Conservation (phyloP, 1,139 yeast genomes). For the Blastobotrys proliferans region DNA sequence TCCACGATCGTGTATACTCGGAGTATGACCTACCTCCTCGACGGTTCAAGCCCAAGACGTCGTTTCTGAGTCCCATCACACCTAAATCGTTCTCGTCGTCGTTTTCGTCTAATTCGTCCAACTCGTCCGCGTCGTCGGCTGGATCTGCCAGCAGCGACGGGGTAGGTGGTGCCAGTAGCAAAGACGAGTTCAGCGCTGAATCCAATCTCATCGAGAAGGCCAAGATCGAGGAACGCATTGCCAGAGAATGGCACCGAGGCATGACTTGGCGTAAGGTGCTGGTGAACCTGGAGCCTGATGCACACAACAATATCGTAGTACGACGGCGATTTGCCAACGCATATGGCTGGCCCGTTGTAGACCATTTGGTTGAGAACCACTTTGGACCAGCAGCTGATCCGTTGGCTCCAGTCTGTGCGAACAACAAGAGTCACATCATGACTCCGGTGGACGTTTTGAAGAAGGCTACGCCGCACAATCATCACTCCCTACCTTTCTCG, state of each 20-base stretch:
- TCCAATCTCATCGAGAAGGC: slow-evolving; percentile 36
- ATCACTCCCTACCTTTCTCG: not conserved
- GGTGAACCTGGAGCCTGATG: slow-evolving; percentile 83
- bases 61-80: slow-evolving; percentile 16
- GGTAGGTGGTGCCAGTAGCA: slow-evolving; percentile 9
- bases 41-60: slow-evolving; percentile 25
- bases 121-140: slow-evolving; percentile 6
- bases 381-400: slow-evolving; percentile 34
- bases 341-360: slow-evolving; percentile 92
- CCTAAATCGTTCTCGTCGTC: slow-evolving; percentile 5
- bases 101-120: slow-evolving; percentile 1
- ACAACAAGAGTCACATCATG: not conserved
- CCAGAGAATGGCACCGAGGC: slow-evolving; percentile 79
- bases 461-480: not conserved
- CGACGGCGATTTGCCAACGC: slow-evolving; percentile 89
- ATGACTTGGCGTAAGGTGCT: slow-evolving; percentile 92
- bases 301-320: slow-evolving; percentile 90
- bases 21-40: slow-evolving; percentile 61
- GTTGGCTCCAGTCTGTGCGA: not conserved
- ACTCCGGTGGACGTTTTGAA: slow-evolving; percentile 8
- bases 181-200: slow-evolving; percentile 6
- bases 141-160: slow-evolving; percentile 8
- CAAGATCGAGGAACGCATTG: slow-evolving; percentile 73
- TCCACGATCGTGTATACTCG: slow-evolving; percentile 77
- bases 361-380: slow-evolving; percentile 69